A percentile compares a stretch with the other conserved stretches of the same genome.
Conservation (phyloP, 768 basidiomycete species). For the Suillus bovinus region DNA sequence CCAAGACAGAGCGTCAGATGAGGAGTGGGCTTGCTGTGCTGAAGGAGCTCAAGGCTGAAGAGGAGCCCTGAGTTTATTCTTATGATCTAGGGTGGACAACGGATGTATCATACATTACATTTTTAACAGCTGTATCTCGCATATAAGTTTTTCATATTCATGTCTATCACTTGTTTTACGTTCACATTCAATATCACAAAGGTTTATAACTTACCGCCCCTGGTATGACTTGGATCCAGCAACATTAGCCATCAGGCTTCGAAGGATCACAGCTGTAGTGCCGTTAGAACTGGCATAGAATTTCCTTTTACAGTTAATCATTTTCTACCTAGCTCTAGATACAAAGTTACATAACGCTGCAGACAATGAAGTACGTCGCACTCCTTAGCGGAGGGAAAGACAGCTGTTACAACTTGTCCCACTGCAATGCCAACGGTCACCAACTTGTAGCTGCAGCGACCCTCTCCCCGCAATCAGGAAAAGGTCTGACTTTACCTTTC, state of each 20-base stretch:
- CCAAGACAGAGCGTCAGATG: slow-evolving; percentile 91
- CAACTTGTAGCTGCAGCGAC: slow-evolving; percentile 87
- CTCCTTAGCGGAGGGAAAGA: slow-evolving; percentile 98
- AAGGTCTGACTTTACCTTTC: slow-evolving; percentile 54
- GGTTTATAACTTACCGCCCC: too few relatives aligned
- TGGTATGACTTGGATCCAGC: too few relatives aligned
- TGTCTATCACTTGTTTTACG: background rate
- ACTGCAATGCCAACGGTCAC: slow-evolving; percentile 86
- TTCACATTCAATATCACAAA: too few relatives aligned
- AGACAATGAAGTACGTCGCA: slow-evolving; percentile 85
- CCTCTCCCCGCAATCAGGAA: slow-evolving; percentile 78
- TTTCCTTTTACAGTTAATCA: too few relatives aligned
- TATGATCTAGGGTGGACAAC: background rate
- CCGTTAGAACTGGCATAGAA: too few relatives aligned
- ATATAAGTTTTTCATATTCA: slow-evolving; percentile 8
- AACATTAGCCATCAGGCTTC: too few relatives aligned
- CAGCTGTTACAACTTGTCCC: slow-evolving; percentile 92
- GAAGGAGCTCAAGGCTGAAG: slow-evolving; percentile 69
- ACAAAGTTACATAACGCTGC: too few relatives aligned
- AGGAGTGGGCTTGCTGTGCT: slow-evolving; percentile 77
- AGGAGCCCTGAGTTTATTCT: slow-evolving; percentile 35
- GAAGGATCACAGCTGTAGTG: too few relatives aligned
- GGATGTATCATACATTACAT: background rate
- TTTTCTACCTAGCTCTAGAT: too few relatives aligned
- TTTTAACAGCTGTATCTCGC: background rate